A percentile compares a stretch with the other conserved stretches of the same genome.
phyloP scores from a whole-genome alignment of 495 filamentous ascomycete genomes.

The Trichoderma parareesei region DNA sequence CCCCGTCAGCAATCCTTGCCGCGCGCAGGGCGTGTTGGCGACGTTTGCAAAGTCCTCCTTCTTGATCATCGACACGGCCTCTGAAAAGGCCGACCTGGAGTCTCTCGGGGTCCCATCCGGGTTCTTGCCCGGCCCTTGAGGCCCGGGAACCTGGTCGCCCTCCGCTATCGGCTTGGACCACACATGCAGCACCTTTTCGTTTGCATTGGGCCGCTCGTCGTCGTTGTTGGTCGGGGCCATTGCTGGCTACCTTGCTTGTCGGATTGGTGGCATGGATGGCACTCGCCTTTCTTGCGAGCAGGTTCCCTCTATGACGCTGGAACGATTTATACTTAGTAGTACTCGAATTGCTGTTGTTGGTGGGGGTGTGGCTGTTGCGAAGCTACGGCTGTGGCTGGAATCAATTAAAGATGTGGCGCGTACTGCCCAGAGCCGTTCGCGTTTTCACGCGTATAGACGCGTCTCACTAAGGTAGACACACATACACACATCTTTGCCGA shows the following conservation, averaged over 20 bases:
- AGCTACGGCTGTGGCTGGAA: background rate
- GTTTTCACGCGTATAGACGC: conserved; percentile 1
- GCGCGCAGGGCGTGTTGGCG: conserved; percentile 73
- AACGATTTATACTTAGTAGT: background rate
- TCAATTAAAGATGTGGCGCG: conserved; percentile 10
- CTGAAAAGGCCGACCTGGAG: conserved; percentile 42
- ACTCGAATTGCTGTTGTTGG: background rate
- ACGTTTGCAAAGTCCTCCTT: conserved; percentile 62
- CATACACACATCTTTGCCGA: background rate
- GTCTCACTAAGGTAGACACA: background rate
- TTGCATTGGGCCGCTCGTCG: conserved; percentile 1
- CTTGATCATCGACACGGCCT: conserved; percentile 59
- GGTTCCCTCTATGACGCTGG: background rate
- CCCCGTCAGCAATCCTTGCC: conserved; percentile 72
- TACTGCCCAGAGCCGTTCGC: background rate
- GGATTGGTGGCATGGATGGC: background rate
- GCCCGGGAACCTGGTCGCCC: conserved; percentile 15
- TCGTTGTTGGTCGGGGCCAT: conserved; percentile 11
- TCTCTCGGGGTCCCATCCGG: conserved; percentile 36
- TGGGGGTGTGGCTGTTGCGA: background rate
- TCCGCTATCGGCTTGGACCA: conserved; percentile 12
- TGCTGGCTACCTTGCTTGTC: conserved; percentile 7
- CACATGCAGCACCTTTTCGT: conserved; percentile 11
- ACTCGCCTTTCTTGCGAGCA: background rate
- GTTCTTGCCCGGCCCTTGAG: conserved; percentile 13